Evolutionary conservation across 768 basidiomycete genomes (phyloP), one percentile per base, ranked within the genome.

Genomic region (Lentinula sp.): DNA sequence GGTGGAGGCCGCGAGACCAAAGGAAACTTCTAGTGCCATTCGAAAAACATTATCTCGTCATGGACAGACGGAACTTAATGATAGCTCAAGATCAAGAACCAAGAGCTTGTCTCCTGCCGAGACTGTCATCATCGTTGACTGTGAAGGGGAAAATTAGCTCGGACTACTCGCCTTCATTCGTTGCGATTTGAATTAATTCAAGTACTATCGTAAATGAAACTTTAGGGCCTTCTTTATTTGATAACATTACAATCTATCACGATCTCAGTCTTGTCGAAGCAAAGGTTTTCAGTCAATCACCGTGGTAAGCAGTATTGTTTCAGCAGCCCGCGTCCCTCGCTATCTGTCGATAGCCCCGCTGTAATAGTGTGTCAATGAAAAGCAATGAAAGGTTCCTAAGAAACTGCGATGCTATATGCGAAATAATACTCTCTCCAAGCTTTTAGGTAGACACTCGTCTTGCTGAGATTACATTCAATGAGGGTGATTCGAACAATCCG

Each of bases 1-100:
- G 8, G 63, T 80, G 15, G 71, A 74, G 42, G 70, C 70, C 4
- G 77, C 78, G 32, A 67, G 73, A 56, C 71, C 69, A 43, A 72
- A 63, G n/a, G 68, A 66, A 60, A 12, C 20, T 48, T n/a, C 46
- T 42, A 41, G 10, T 39, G 58, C 57, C 8, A 62, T 33, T 56
- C 45, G 5, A 32, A 13, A 16, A 8, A 43, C 57, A 28, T 12
- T 8, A 15, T 16, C 42, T 39, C 42, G 46, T 41, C 35, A 48
- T 28, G 46, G 46, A 12, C 46, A 23, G 23, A 16, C 43, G 18
- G 42, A 12, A 15, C 20, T 35, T 39, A 28, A 9, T 42, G 20
- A 48, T 20, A 8, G 46, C 20, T 43, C 54, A 32, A 20, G 53
- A 20, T 37, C 41, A 28, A 48, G 13, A 23, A 43, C 56, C 9